Conservation (phyloP, 768 basidiomycete genomes). For the Leccinellum luteum region DNA sequence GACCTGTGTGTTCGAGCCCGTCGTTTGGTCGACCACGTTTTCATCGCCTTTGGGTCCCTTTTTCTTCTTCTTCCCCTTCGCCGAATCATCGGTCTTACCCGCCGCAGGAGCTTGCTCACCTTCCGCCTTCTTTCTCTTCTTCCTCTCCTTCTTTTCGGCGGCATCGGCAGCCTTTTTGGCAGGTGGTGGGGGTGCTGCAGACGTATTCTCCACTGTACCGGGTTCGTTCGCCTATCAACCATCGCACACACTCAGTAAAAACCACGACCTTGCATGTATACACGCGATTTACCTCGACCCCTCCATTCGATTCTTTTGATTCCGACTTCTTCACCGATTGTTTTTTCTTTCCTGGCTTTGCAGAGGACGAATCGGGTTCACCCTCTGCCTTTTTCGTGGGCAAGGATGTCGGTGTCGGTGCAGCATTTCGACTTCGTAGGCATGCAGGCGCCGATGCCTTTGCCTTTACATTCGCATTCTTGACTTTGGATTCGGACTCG, state of each 20-base stretch:
- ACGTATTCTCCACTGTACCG: background rate
- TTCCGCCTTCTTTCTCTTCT: background rate
- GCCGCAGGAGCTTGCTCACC: background rate
- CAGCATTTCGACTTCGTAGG: background rate
- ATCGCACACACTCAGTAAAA: conserved; percentile 3
- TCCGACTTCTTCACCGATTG: conserved; percentile 20
- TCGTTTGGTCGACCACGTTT: background rate
- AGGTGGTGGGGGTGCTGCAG: background rate
- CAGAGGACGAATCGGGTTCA: background rate
- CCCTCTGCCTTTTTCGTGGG: conserved; percentile 3
- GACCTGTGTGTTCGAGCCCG: background rate
- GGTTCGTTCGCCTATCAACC: conserved; percentile 5
- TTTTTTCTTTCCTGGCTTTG: conserved; percentile 15
- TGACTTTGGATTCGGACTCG: background rate
- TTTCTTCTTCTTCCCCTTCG: conserved; percentile 20
- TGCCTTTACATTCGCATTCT: conserved; percentile 6
- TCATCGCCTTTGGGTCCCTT: conserved; percentile 4
- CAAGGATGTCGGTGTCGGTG: background rate
- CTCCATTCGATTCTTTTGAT: conserved; percentile 3
- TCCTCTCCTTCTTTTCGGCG: background rate
- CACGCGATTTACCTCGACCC: conserved; percentile 15
- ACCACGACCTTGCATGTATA: background rate
- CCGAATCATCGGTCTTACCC: conserved; percentile 1
- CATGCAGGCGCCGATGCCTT: background rate
- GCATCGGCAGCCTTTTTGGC: background rate